Percentiles rank a stretch among this genome's conserved stretches.
Conservation (phyloP, 208 protist genomes). For the Trypanosoma cruzi region DNA sequence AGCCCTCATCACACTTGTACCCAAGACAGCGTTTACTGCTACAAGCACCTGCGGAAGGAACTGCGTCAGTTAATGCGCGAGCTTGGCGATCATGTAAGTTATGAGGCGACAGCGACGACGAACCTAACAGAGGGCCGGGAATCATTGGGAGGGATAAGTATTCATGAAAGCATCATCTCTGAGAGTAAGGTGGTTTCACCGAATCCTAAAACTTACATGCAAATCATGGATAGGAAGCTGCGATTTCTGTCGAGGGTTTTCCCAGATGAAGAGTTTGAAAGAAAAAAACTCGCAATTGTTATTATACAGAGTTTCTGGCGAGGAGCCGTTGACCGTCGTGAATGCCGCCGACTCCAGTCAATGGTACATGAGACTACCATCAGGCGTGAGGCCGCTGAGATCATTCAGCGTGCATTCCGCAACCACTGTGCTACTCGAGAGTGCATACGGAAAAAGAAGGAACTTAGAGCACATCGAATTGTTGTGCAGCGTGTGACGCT, state of each 20-base stretch:
- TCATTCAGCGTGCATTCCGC: conserved; percentile 39
- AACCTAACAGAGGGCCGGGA: not conserved
- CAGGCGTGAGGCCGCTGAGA: conserved; percentile 30
- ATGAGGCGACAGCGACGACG: not conserved
- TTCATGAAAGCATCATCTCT: not conserved
- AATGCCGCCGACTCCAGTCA: not conserved
- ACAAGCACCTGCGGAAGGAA: conserved; percentile 25
- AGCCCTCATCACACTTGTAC: conserved; percentile 15
- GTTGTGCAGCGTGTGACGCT: conserved; percentile 25
- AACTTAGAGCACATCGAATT: conserved; percentile 26
- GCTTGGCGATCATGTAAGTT: not conserved
- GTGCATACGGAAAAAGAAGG: conserved; percentile 26
- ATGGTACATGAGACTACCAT: conserved; percentile 9
- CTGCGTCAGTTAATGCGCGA: conserved; percentile 17
- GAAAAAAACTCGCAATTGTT: conserved; percentile 12
- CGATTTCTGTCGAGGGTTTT: conserved; percentile 32
- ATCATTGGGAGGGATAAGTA: not conserved
- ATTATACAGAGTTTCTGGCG: conserved; percentile 45
- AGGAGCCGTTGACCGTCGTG: conserved; percentile 21
- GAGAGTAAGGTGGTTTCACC: conserved; percentile 1
- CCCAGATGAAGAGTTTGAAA: conserved; percentile 27
- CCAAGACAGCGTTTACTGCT: conserved; percentile 26
- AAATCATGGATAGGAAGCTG: conserved; percentile 40
- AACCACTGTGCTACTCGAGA: conserved; percentile 33
- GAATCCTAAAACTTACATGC: conserved; percentile 25